phyloP scores from a whole-genome alignment of 2,329 filamentous ascomycete genomes.

The Trichophyton equinum region DNA sequence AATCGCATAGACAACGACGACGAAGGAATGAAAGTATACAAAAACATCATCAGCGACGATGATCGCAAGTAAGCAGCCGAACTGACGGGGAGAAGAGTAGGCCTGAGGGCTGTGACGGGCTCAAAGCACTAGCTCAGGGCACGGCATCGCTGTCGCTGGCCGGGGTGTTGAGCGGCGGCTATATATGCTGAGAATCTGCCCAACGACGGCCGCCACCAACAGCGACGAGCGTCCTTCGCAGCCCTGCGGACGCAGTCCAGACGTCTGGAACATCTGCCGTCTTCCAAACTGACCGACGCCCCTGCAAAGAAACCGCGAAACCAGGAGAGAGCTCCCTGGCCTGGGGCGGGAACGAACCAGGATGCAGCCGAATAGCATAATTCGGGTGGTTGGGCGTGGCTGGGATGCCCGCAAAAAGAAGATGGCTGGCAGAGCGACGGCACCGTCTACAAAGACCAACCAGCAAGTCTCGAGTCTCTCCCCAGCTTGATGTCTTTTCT shows the following conservation, averaged over 20 bases:
- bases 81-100: background rate
- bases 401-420: background rate
- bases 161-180: background rate
- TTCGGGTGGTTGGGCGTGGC: conserved; percentile 1
- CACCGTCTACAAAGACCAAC: background rate
- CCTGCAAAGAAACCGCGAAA: background rate
- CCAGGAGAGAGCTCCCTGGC: background rate
- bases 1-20: background rate
- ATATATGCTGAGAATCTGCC: no score
- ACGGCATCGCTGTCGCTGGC: background rate
- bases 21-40: background rate
- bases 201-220: no score
- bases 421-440: background rate
- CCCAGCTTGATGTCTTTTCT: background rate
- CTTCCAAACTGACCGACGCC: background rate
- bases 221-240: no score
- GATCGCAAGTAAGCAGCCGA: background rate
- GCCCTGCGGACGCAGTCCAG: no score
- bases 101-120: background rate
- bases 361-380: background rate
- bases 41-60: background rate
- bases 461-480: background rate
- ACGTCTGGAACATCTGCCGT: background rate
- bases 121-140: background rate
- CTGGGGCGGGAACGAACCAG: background rate